A percentile compares a stretch with the other conserved stretches of the same genome.
Evolutionary conservation across 169 alveolate species (phyloP).

Genomic region (Plasmodium sp.): DNA sequence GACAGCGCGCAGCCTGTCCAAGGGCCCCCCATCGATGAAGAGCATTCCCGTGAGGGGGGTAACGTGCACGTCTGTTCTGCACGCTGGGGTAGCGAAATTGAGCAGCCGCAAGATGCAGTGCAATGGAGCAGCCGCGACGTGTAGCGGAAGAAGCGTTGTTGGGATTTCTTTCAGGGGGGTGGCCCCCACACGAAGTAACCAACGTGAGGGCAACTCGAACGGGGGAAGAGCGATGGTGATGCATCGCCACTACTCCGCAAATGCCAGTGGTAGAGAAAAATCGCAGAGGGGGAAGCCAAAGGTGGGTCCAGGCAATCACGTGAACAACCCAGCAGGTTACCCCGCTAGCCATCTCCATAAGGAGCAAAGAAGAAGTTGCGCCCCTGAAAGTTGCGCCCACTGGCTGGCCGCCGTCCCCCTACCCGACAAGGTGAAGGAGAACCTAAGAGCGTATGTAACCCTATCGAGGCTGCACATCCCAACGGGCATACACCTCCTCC

Average conservation of each 20-base stretch:
- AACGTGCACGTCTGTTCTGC: neutral
- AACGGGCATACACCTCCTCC: neutral
- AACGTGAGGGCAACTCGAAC: neutral
- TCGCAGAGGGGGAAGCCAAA: neutral
- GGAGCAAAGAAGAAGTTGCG: no score
- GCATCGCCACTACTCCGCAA: neutral
- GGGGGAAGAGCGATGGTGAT: neutral
- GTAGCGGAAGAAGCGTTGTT: neutral
- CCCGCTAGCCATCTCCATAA: neutral
- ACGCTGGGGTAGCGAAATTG: no score
- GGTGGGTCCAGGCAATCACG: neutral
- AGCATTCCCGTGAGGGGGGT: neutral
- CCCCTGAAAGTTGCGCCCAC: neutral
- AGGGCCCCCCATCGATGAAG: neutral
- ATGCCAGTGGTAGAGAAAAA: neutral
- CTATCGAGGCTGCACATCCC: conserved; percentile 36
- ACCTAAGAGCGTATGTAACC: neutral
- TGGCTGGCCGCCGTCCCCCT: neutral
- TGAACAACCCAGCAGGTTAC: neutral
- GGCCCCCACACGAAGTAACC: neutral
- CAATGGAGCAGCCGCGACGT: neutral
- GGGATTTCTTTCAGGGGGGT: neutral
- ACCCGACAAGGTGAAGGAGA: neutral
- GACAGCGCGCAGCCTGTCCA: neutral
- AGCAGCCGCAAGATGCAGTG: no score